Evolutionary conservation across 441 rosid species (phyloP), one percentile per base, ranked within the genome.

Genomic region (Jatropha multifida): DNA sequence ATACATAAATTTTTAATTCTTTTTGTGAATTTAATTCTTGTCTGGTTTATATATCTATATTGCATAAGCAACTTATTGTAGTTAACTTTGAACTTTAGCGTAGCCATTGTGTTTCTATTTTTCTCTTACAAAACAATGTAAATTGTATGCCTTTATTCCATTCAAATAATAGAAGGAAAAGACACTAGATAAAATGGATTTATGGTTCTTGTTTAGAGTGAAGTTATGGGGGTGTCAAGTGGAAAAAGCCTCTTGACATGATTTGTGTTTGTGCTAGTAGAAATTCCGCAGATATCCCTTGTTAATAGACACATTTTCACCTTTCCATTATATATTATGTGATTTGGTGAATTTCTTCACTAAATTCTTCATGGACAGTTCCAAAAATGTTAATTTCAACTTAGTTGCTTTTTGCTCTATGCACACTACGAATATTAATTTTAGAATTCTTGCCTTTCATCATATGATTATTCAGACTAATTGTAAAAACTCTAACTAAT

Each of bases 1-100:
- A 67, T 68, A 82, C 73, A 85, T 71, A 8, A 62, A 41, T 38
- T 32, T 32, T 46, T 59, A 23, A 74, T 42, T 2, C 11, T 61
- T 37, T 42, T 46, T 48, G 23, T 23, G 12, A 46, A 38, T 1
- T 49, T 55, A 20, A 20, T 26, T 20, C 11, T 48, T 15, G 2
- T 15, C 5, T 52, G 1, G 20, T 68, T 48, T 48, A 27, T 26
- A 4, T 55, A 18, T 6, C 61, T 55, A n/a, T 10, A n/a, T n/a
- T 67, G 37, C 15, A 48, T 5, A 49, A 61, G 40, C 41, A 61
- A 5, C 65, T 62, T 37, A 9, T 20, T n/a, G 32, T 58, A 58
- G 9, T 32, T 32, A 23, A 32, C 32, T 32, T 32, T 32, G 32
- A 32, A 32, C 32, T 32, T 32, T 32, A 10, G 14, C 3, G 17